Evolutionary conservation across 176 grass and related monocot species (phyloP), one percentile per base, ranked within the genome.

Genomic region (Triticum turgidum): DNA sequence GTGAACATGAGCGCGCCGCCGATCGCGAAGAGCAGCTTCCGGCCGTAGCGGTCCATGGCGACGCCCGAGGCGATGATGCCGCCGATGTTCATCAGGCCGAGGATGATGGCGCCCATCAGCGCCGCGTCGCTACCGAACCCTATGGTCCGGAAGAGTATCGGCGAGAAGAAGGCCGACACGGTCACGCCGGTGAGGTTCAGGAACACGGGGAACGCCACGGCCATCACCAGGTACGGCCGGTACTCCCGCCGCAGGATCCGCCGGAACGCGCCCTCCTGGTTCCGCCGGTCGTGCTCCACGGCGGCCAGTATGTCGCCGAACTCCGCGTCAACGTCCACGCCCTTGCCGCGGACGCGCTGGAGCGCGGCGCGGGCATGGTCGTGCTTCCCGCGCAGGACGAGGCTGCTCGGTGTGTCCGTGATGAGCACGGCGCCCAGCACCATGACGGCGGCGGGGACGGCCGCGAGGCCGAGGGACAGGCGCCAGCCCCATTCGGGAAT

Each of bases 391-490:
- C 97, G 97, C 24, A 92, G 77, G 44, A 99, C 89, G 37, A 99
- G 87, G 85, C 94, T 99, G 80, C 92, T 99, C 17, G 94, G 97
- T 3, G 90, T 96, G 90, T 99, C 97, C 21, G 91, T 78, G 88
- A 96, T 99, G 88, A 87, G 51, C 47, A 86, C 17, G 30, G 92
- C 90, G 69, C 92, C 78, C 1, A 25, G 61, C 42, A 99, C 61
- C 84, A 99, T 92, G 21, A 94, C 32, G 25, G 89, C 83, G n/a
- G 92, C 94, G 0, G 97, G 97, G 1, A 62, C 74, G 0, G 88
- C 92, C 1, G 97, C 97, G 12, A 98, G 97, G 76, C 97, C 97
- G 20, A 98, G 94, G 41, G 97, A 96, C 34, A 99, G 87, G 76
- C 97, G 97, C 97, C 97, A 99, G 2, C 97, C 97, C 94, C 94